Base-by-base conservation (phyloP, 768 basidiomycete species). In the Tricholoma sp. region DNA sequence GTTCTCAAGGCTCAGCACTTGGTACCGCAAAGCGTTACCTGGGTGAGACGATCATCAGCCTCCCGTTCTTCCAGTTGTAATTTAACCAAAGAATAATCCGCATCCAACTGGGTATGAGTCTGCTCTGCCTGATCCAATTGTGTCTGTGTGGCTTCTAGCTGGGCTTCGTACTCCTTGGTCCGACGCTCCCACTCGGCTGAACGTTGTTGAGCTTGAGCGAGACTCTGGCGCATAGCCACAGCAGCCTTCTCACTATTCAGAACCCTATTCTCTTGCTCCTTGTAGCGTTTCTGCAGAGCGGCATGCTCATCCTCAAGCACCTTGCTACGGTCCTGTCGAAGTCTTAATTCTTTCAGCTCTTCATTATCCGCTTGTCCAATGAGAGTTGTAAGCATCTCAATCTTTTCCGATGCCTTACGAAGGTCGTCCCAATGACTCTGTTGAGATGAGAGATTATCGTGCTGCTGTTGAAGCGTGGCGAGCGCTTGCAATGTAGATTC, bases 371-470 rank as follows among this genome's bases (percentile, higher is more conserved):
- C 77, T 64, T 84, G 83, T 4, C 79, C 77, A 56, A 91, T 77
- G 35, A 85, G 72, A 50, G 71, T 78, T 19, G 85, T 77, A 34
- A 94, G 79, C 50, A 76, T 66, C 55, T 89, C 86, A 29, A 94
- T 82, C 69, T 92, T 88, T 64, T 90, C 87, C 2, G 84, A 78
- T 1, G 85, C 80, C 49, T 80, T 82, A 24, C 78, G 85, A 19
- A 92, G 76, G 45, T 85, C 82, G n/a, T 89, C 87, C 90, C 88
- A 91, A 54, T 88, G 83, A n/a, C 69, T 76, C 64, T 88, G 85
- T 61, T 92, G 87, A 22, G 79, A 72, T 1, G 76, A 49, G 16
- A 89, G 72, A 22, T 77, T 73, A 43, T 89, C 83, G 56, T 84
- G 77, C 55, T 88, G 84, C 65, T 76, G 79, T 64, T 82, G 84